These are phyloP conservation scores for Graphilbum ipis-grandicollis DNA, from an alignment of 2,329 filamentous ascomycete genomes.

Conservation along the genomic window DNA sequence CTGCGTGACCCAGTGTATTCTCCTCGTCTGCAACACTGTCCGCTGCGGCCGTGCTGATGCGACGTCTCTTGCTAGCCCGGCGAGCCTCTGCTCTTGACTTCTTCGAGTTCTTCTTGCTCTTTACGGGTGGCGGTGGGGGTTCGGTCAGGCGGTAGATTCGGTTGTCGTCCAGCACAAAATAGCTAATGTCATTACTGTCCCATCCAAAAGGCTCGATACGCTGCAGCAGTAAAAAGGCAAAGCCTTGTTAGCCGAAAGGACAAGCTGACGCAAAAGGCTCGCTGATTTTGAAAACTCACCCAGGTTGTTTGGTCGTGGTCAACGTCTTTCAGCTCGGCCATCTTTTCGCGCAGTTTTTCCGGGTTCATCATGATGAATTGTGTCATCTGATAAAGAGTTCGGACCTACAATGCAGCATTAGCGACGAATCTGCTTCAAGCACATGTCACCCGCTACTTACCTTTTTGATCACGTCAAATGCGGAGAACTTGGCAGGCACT, in stretches of 20 bases:
- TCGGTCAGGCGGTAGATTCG: slow-evolving; percentile 81
- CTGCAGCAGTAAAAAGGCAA: slow-evolving; percentile 33
- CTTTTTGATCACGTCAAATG: slow-evolving; percentile 72
- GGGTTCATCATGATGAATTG: slow-evolving; percentile 79
- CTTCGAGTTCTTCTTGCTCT: slow-evolving; percentile 46
- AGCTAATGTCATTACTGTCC: slow-evolving; percentile 71
- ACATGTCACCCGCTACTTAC: slow-evolving; percentile 23
- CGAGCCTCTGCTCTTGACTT: slow-evolving; percentile 46
- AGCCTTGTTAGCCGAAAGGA: too few species aligned
- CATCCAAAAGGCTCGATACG: slow-evolving; percentile 73
- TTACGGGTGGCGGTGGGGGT: slow-evolving; percentile 41
- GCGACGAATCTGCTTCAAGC: too few species aligned
- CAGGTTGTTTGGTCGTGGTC: slow-evolving; percentile 78
- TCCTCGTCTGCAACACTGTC: slow-evolving; percentile 17
- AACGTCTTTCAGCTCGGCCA: slow-evolving; percentile 63
- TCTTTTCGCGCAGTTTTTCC: slow-evolving; percentile 70
- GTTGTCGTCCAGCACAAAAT: slow-evolving; percentile 88
- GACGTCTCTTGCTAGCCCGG: slow-evolving; percentile 58
- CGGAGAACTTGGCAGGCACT: slow-evolving; percentile 52
- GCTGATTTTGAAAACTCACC: too few species aligned
- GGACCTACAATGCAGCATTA: slow-evolving; percentile 24
- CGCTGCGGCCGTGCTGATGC: slow-evolving; percentile 25
- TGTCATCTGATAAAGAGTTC: slow-evolving; percentile 73
- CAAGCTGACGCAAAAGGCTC: too few species aligned
- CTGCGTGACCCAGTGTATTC: slow-evolving; percentile 12